Percentiles rank a stretch among this genome's conserved stretches.
phyloP scores from a whole-genome alignment of 495 filamentous ascomycete species.

The Lineolata rhizophorae region DNA sequence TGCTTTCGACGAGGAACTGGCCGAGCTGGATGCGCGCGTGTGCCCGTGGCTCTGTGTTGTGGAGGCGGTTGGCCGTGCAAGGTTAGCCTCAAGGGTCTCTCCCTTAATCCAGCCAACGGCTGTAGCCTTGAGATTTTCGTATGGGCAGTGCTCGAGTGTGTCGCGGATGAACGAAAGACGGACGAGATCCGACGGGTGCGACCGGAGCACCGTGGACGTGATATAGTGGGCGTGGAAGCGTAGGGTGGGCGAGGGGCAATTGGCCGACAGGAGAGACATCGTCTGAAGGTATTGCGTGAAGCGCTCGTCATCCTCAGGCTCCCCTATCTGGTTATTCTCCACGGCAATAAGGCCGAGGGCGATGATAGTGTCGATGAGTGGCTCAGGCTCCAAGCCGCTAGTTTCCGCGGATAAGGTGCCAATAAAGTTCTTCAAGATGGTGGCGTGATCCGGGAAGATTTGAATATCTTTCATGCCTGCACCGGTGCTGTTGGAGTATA shows the following conservation, averaged over 20 bases:
- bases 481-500: constrained; percentile 11
- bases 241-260: constrained; percentile 41
- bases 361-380: constrained; percentile 25
- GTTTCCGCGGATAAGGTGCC: constrained; percentile 9
- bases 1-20: neutral
- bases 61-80: constrained; percentile 1
- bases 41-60: neutral
- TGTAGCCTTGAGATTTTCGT: constrained; percentile 52
- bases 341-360: constrained; percentile 20
- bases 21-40: neutral
- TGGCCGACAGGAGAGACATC: constrained; percentile 39
- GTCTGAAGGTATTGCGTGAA: constrained; percentile 29
- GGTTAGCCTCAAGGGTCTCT: constrained; percentile 39
- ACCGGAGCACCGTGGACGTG: constrained; percentile 48
- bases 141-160: constrained; percentile 61
- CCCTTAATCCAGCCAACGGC: constrained; percentile 77
- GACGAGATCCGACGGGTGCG: constrained; percentile 45
- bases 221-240: constrained; percentile 56
- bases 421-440: constrained; percentile 17
- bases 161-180: constrained; percentile 59
- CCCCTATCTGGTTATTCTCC: constrained; percentile 15
- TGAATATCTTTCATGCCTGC: too few relatives aligned
- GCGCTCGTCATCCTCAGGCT: constrained; percentile 17
- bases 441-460: constrained; percentile 20
- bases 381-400: constrained; percentile 18